Evolutionary conservation across 805 yeast genomes (phyloP), one percentile per base, ranked within the genome.

Genomic region (Yamadazyma insecticola): DNA sequence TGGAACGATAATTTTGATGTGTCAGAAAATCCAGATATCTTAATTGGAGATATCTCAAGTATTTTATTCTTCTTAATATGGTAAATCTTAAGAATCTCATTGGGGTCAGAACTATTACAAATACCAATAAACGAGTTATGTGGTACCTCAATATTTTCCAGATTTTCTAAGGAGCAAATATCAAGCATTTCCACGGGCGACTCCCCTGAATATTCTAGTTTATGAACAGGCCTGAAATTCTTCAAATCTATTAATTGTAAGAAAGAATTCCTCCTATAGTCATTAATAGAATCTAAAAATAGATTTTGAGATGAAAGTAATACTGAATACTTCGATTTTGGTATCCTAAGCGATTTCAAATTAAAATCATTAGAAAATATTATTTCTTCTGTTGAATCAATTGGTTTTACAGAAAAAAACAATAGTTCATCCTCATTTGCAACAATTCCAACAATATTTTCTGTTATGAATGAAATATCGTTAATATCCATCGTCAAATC

Each of bases 181-280:
- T 51, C 57, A 14, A 43, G 40, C 18, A 46, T 30, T 23, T 50
- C 55, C 3, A 37, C 27, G 6, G 39, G 39, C 1, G 27, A 24
- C 6, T 32, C 16, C 14, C 31, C 33, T 5, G 40, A 24, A 24
- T 36, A 43, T 7, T 39, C 30, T 7, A 30, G 35, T 9, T 24
- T 35, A 16, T 30, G 24, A 2, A 49, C 10, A 11, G 26, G 24
- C 14, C 27, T 30, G 54, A 50, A 45, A 4, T 35, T 18, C 2
- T 6, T 18, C 16, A 28, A 28, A 20, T 50, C 39, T 5, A 51
- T 26, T 18, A 53, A 32, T 20, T 43, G 41, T 4, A 54, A 17
- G 21, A 35, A 37, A 4, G 47, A 39, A 16, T 28, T 31, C 16
- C 44, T 44, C 8, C 38, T 26, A 13, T 43, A 27, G 4, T 39